Evolutionary conservation across 179 eudicot genomes (phyloP), one percentile per base, ranked within the genome.

Genomic region (Drosera spatulata): DNA sequence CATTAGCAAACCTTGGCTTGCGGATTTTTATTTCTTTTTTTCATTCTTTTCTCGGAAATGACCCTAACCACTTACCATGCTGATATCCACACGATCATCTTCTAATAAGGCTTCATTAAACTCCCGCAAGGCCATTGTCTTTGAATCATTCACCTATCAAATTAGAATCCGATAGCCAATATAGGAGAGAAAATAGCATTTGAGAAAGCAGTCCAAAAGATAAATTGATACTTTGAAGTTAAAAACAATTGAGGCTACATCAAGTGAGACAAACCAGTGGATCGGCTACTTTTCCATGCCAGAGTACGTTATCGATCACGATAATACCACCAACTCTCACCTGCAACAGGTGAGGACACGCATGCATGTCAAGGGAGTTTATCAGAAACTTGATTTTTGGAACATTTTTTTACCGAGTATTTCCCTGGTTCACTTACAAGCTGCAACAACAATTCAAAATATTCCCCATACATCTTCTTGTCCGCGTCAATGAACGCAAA

Each of bases 401-500:
- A 13, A 12, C 55, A 52, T 13, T 52, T 52, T 52, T 14, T 39
- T 37, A 8, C 7, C 33, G 38, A 39, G 14, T 5, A 38, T 56
- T 39, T 39, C 7, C 44, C 12, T 56, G 39, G 5, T 39, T 39
- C 10, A 56, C 85, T 59, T 56, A 88, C 96, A 74, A 93, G 84
- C 70, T 89, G 80, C 58, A 93, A 70, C 60, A 86, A 71, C 76
- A 89, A 68, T 67, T 93, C 99, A 60, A 84, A 93, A 69, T 93
- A 93, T 53, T 83, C 88, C 47, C 39, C 73, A 60, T 93, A 85
- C 91, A 80, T 86, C 78, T 72, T 83, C 82, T 93, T 89, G 58
- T 93, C 99, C 38, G 99, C 99, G 9, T 93, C 99, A 44, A 93
- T 77, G 77, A 93, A 93, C 53, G 97, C 99, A 74, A 89, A 93